Conservation (phyloP, 306 rosid genomes). For the Pyrus communis region DNA sequence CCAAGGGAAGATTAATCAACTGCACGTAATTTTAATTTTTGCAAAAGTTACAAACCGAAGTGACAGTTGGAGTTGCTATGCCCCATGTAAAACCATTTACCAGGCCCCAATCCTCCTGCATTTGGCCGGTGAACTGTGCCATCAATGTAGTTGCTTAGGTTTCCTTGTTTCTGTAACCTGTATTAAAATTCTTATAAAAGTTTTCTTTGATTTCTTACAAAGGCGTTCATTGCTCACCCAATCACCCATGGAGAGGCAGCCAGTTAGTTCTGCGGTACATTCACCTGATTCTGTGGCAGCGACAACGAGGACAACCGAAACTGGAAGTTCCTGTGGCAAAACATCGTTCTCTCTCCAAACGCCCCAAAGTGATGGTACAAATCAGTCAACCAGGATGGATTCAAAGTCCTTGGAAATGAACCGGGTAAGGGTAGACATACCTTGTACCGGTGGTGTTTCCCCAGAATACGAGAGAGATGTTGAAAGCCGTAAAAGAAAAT, state of each 20-base stretch:
- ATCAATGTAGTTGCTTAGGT: too few species aligned
- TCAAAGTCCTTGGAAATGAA: constrained; percentile 23
- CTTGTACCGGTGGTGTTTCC: constrained; percentile 24
- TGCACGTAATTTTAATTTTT: too few species aligned
- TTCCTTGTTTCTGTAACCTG: not conserved
- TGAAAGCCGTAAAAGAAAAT: constrained; percentile 47
- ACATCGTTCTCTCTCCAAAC: constrained; percentile 25
- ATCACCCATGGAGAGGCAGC: constrained; percentile 45
- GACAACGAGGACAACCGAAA: constrained; percentile 31
- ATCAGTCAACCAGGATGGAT: constrained; percentile 28
- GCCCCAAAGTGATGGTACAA: constrained; percentile 19
- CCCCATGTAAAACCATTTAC: not conserved
- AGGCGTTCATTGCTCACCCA: constrained; percentile 96
- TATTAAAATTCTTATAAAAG: not conserved
- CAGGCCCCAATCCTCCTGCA: not conserved
- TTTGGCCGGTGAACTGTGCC: too few species aligned
- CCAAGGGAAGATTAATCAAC: too few species aligned
- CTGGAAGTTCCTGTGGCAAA: constrained; percentile 36
- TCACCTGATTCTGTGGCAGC: constrained; percentile 39
- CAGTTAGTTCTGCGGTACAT: constrained; percentile 18
- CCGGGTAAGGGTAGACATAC: constrained; percentile 23
- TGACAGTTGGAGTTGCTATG: not conserved
- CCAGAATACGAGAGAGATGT: constrained; percentile 17
- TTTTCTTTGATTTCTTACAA: not conserved
- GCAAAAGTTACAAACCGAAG: not conserved